Percentiles rank a stretch among this genome's conserved stretches.
Evolutionary conservation across 139 green algal species (phyloP).

Genomic region (Coccomyxa sp.): DNA sequence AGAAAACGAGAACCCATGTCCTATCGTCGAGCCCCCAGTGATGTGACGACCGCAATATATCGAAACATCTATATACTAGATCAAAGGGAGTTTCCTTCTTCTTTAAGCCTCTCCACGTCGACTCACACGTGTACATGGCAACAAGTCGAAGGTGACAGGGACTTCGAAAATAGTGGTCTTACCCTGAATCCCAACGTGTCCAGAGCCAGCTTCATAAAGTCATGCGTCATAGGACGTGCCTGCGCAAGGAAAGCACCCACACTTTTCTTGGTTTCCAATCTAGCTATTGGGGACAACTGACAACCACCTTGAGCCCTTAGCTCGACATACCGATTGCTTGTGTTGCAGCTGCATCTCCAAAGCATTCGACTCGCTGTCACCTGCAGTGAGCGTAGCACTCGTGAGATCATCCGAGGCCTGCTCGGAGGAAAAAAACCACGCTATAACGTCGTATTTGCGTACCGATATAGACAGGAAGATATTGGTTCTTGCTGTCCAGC

Average conservation of each 20-base stretch:
- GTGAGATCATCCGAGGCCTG: neutral
- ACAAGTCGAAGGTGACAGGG: neutral
- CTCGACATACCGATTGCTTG: constrained; percentile 19
- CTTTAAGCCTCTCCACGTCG: neutral
- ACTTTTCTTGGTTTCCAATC: neutral
- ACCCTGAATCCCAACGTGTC: constrained; percentile 44
- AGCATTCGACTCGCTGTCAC: constrained; percentile 44
- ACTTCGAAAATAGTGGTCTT: neutral
- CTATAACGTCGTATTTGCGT: neutral
- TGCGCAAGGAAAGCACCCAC: constrained; percentile 12
- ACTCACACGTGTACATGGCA: neutral
- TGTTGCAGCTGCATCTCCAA: constrained; percentile 47
- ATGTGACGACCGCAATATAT: too few relatives aligned
- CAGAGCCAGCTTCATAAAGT: constrained; percentile 58
- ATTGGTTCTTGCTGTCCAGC: constrained; percentile 24
- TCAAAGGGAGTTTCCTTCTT: neutral
- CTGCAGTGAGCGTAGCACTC: constrained; percentile 11
- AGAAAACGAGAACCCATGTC: too few relatives aligned
- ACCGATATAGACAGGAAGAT: constrained; percentile 51
- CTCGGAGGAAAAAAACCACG: neutral
- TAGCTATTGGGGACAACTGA: neutral
- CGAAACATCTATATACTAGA: too few relatives aligned
- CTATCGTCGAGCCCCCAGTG: too few relatives aligned
- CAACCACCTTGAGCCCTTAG: too few relatives aligned
- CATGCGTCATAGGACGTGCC: constrained; percentile 53